Evolutionary conservation across 1,284 basidiomycete species (phyloP), one percentile per base, ranked within the genome.

Genomic region (Pseudomicrostroma phylloplanum): DNA sequence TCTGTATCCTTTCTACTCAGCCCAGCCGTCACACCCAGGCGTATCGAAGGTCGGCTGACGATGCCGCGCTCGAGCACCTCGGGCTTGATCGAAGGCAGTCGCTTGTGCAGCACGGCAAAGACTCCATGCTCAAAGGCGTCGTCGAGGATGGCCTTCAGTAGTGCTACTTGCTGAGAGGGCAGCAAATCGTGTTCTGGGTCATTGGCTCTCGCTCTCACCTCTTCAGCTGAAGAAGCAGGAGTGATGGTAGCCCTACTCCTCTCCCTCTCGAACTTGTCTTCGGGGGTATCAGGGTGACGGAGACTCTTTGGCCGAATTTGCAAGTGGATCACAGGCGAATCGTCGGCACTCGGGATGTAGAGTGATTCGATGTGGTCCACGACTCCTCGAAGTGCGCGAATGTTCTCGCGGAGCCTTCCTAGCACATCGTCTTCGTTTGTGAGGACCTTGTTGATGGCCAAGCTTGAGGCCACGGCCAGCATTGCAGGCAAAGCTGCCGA

Each of bases 401-500:
- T 81, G 80, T 97, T 96, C 61, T 91, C 88, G 67, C 89, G 89
- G 0, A 97, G 86, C 1, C 51, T 19, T 13, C 21, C 25, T 25
- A 54, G 26, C 13, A 54, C 51, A 25, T 54, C 51, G 25, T 54
- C 51, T 15, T 54, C 51, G 51, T 54, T 54, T 6, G 21, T 21
- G 21, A 26, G 26, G n/a, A 63, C 57, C 61, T 96, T 83, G 67
- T 90, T 85, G 76, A 97, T 89, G 9, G 87, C 90, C 71, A 91
- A 88, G 0, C 89, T 91, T 0, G 88, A 89, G 65, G 89, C 87
- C 65, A 91, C 91, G 15, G 91, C 88, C 56, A 97, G 86, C 59
- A 96, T 84, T 1, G 92, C 87, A 0, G 96, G 96, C 81, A 96
- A 87, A 1, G 94, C 88, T 9, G 96, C 96, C 0, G 94, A 96